These are phyloP conservation scores for Phylloporus arenicola DNA, from an alignment of 768 basidiomycete genomes.

Conservation along the genomic window DNA sequence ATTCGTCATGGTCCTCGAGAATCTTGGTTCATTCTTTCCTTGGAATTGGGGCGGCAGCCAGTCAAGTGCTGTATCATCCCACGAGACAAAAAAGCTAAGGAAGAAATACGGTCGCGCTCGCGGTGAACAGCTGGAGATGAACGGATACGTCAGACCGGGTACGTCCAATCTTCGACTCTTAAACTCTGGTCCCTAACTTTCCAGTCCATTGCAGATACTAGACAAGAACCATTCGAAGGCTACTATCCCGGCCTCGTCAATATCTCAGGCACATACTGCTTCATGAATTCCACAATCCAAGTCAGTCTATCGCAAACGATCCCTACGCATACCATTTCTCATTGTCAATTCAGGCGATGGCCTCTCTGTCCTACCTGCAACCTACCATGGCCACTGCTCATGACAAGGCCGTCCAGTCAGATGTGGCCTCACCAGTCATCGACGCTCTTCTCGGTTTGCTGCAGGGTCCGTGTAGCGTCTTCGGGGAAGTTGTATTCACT, in stretches of 20 bases:
- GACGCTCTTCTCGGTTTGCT: constrained; percentile 74
- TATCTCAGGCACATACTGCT: constrained; percentile 93
- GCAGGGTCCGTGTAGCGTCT: constrained; percentile 42
- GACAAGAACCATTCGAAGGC: constrained; percentile 29
- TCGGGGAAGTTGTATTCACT: constrained; percentile 3
- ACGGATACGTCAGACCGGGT: constrained; percentile 30
- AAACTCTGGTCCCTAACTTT: constrained; percentile 1
- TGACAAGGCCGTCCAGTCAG: constrained; percentile 67
- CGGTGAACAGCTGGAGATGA: constrained; percentile 52
- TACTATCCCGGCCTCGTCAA: constrained; percentile 92
- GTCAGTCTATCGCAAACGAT: constrained; percentile 31
- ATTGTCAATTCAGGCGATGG: constrained; percentile 61
- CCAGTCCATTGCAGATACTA: constrained; percentile 13
- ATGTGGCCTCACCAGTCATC: constrained; percentile 82
- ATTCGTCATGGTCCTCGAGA: constrained; percentile 52
- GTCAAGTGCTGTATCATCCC: constrained; percentile 19
- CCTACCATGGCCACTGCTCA: constrained; percentile 75
- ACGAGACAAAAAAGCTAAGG: constrained; percentile 41
- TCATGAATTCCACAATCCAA: constrained; percentile 96
- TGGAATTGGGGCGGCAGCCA: constrained; percentile 55
- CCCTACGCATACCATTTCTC: constrained; percentile 9
- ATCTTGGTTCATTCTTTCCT: constrained; percentile 47
- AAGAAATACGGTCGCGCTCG: constrained; percentile 49
- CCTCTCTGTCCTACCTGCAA: constrained; percentile 78
- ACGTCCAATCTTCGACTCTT: constrained; percentile 2